A percentile compares a stretch with the other conserved stretches of the same genome.
Evolutionary conservation across 257 asterid species (phyloP).

Genomic region (Salvia rosmarinus): DNA sequence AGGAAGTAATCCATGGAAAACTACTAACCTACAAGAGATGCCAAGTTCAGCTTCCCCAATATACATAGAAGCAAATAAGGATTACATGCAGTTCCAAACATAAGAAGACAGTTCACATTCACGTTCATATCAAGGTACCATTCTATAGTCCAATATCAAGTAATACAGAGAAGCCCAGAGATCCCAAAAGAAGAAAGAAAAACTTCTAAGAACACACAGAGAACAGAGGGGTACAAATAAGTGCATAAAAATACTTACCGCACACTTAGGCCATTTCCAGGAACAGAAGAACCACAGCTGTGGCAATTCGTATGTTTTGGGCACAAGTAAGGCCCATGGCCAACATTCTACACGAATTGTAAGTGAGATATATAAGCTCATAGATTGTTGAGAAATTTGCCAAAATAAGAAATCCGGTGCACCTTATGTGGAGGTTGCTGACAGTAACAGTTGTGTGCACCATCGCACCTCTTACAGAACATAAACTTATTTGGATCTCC

Average conservation of each 20-base stretch:
- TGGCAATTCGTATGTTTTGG: slow-evolving; percentile 93
- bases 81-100: slow-evolving; percentile 11
- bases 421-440: slow-evolving; percentile 99
- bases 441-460: slow-evolving; percentile 89
- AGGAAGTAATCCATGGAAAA: slow-evolving; percentile 13
- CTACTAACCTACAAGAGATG: slow-evolving; percentile 12
- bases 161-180: slow-evolving; percentile 5
- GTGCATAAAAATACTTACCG: slow-evolving; percentile 57
- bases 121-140: not conserved
- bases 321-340: slow-evolving; percentile 91
- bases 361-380: slow-evolving; percentile 37
- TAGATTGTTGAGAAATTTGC: slow-evolving; percentile 14
- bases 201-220: not conserved
- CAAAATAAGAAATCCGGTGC: slow-evolving; percentile 29
- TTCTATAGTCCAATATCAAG: slow-evolving; percentile 22
- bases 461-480: slow-evolving; percentile 98
- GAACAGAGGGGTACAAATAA: slow-evolving; percentile 12
- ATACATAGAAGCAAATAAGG: slow-evolving; percentile 17
- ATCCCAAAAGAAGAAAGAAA: not conserved
- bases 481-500: slow-evolving; percentile 91
- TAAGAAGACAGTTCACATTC: slow-evolving; percentile 20
- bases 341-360: slow-evolving; percentile 65
- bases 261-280: slow-evolving; percentile 92
- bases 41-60: not conserved
- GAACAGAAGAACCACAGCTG: slow-evolving; percentile 88